Evolutionary conservation across 306 rosid genomes (phyloP), one percentile per base, ranked within the genome.

Genomic region (Quercus wislizeni): DNA sequence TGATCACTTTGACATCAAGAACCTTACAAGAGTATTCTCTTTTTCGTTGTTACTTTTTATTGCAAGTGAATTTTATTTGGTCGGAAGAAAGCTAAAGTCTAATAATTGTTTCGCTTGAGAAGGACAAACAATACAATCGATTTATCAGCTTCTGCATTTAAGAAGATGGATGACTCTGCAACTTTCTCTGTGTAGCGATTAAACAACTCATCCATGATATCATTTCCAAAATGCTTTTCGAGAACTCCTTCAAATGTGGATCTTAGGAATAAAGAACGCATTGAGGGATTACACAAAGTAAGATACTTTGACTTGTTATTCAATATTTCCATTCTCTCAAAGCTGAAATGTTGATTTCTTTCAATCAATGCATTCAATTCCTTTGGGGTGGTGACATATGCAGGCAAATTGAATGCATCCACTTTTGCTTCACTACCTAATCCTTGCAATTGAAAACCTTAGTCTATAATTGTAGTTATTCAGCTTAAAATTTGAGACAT

Each of bases 371-470:
- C 57, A 76, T 27, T 78, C 78, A 74, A 30, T 30, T 70, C 75
- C n/a, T 76, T 69, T 9, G 54, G 28, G 18, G 71, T 33, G 70
- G 88, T 20, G 54, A 73, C 74, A 65, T 19, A 74, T 4, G 75
- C 25, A 5, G 88, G 85, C 31, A 85, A 14, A 62, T 85, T 85
- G 77, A 81, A 85, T 20, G 61, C 52, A 59, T 84, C 80, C 83
- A 84, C 83, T 30, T 80, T 77, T 69, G 74, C 75, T 71, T 83
- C 83, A 64, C 80, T 54, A 12, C 19, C 81, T 27, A 8, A 5
- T 75, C 81, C 80, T 83, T 83, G 86, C 64, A 41, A 6, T 62
- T 6, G 2, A 6, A 1, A 56, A 20, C 11, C 46, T 1, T 38
- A 11, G 0, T 38, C 11, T 38, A 38, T 38, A 6, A 38, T 38